Base-by-base conservation (phyloP, 208 protist species). In the Herpetomonas tarakana region DNA sequence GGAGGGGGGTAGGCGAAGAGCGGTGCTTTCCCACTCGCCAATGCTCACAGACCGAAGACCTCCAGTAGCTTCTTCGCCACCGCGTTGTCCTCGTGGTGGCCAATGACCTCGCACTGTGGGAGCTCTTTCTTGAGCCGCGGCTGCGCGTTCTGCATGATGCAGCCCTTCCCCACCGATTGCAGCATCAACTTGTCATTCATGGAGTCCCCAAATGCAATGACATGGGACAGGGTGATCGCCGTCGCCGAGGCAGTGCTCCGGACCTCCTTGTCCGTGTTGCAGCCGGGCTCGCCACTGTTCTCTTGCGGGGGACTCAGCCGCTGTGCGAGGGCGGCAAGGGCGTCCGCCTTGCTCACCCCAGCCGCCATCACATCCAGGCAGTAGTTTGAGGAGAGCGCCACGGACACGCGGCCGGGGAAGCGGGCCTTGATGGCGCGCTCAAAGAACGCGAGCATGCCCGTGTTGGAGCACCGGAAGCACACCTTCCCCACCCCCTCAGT, bases 161-260 rank as follows among this genome's bases (percentile, higher is more conserved):
- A 89, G 3, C 76, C 86, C 50, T 89, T 92, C 4, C 78, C 79
- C 3, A 81, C 81, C 0, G 45, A 65, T 16, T 56, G 41, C 18
- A 92, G 69, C 68, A 92, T 82, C 56, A 85, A 72, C 46, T 62
- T 62, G 47, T 92, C 86, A 53, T 89, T 92, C 56, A 89, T 50
- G 18, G 76, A 72, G 41, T 92, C 77, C 21, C 86, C 86, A 65
- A 92, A 89, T 6, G 79, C 77, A 55, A 89, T 77, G 56, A 65
- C 78, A 58, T 92, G 76, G 1, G 52, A 25, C 56, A 76, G 60
- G n/a, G 50, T 73, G 39, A 87, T n/a, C n/a, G n/a, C n/a, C n/a
- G n/a, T n/a, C n/a, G n/a, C n/a, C n/a, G n/a, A n/a, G n/a, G n/a
- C n/a, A n/a, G n/a, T n/a, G n/a, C n/a, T n/a, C n/a, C n/a, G n/a